phyloP scores from a whole-genome alignment of 176 grass and related monocot species.

The barley (Hordeum vulgare) region DNA sequence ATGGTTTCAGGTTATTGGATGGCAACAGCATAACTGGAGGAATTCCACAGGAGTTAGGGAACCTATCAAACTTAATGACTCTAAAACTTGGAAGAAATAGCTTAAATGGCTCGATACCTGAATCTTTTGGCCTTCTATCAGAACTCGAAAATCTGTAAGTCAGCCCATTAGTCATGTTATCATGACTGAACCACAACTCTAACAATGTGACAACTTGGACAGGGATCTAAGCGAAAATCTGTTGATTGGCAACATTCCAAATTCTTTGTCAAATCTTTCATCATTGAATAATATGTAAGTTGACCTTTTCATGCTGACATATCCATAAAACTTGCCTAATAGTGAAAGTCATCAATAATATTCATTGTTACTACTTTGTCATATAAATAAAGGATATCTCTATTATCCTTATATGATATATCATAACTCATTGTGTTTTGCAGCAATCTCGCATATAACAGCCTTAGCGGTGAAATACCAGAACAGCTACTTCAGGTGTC shows the following conservation, averaged over 20 bases:
- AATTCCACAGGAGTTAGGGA: constrained; percentile 70
- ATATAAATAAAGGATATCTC: constrained; percentile 2
- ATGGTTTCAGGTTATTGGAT: constrained; percentile 49
- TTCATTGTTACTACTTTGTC: neutral
- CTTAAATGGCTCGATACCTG: constrained; percentile 71
- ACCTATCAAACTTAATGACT: constrained; percentile 60
- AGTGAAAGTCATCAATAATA: neutral
- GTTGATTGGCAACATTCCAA: constrained; percentile 60
- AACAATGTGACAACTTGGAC: constrained; percentile 17
- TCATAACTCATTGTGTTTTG: constrained; percentile 23
- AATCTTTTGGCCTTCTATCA: constrained; percentile 47
- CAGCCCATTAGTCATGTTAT: neutral
- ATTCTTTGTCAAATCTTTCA: constrained; percentile 44
- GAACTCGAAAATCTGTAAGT: constrained; percentile 81
- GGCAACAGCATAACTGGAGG: constrained; percentile 72
- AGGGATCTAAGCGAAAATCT: constrained; percentile 78
- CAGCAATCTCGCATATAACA: constrained; percentile 68
- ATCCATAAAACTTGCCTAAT: neutral
- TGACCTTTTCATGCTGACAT: constrained; percentile 7
- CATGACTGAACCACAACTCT: neutral
- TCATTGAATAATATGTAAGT: constrained; percentile 73
- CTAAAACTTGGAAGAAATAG: constrained; percentile 57
- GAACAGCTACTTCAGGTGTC: constrained; percentile 36
- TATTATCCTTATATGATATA: constrained; percentile 18
- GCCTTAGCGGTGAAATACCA: constrained; percentile 57